These are phyloP conservation scores for Ensete glaucum DNA, from an alignment of 176 grass and related monocot species.

Conservation along the genomic window DNA sequence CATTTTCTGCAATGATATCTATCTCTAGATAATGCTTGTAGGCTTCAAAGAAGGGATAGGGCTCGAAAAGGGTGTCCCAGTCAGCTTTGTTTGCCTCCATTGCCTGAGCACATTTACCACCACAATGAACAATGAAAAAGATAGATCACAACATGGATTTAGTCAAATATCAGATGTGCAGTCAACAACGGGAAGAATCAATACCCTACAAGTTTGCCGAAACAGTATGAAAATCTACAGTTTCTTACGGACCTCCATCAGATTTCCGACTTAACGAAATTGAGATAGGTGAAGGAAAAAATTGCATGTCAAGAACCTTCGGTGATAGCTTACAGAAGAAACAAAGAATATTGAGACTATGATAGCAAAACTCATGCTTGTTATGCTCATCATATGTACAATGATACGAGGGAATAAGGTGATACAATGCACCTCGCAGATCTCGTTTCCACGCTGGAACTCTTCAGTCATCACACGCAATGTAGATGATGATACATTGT, in stretches of 20 bases:
- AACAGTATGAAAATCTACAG: no score
- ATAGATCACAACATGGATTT: not conserved
- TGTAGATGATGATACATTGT: constrained; percentile 78
- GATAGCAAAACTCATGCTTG: not conserved
- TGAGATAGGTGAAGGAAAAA: no score
- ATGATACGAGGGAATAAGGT: not conserved
- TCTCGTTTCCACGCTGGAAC: constrained; percentile 59
- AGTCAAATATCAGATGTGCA: not conserved
- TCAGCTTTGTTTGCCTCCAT: constrained; percentile 62
- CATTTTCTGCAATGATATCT: constrained; percentile 59
- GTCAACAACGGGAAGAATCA: no score
- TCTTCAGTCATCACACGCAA: constrained; percentile 71
- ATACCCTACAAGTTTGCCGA: no score
- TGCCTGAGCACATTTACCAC: constrained; percentile 43
- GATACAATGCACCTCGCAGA: constrained; percentile 58
- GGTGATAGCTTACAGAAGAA: no score
- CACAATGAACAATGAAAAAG: constrained; percentile 4
- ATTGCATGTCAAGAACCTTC: no score
- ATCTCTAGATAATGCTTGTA: constrained; percentile 83
- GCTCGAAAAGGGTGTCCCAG: constrained; percentile 62
- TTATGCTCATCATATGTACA: not conserved
- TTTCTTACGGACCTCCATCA: no score
- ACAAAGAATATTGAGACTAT: not conserved
- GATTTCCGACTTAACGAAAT: no score
- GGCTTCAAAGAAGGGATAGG: constrained; percentile 86